phyloP scores from a whole-genome alignment of 768 basidiomycete species.

The Mycena sanguinolenta region DNA sequence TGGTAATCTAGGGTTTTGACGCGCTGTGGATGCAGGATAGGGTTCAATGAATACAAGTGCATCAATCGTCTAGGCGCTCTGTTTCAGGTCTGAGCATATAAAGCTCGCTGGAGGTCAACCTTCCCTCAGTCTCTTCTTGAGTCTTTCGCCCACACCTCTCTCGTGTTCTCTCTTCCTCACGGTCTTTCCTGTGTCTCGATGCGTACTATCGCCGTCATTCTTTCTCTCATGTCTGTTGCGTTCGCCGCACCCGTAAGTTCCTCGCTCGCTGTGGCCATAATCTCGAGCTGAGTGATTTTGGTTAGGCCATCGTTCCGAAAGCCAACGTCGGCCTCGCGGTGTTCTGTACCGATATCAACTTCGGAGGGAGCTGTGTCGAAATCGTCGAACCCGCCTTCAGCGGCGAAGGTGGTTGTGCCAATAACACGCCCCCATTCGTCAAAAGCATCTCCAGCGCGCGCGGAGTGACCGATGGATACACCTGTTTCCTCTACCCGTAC shows the following conservation, averaged over 20 bases:
- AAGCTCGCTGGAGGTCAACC: too few relatives aligned
- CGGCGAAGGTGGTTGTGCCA: neutral
- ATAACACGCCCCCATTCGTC: neutral
- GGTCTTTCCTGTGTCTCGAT: neutral
- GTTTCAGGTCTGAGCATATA: neutral
- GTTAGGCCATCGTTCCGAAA: neutral
- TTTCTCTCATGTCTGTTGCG: neutral
- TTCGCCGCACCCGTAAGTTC: neutral
- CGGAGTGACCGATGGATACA: slow-evolving; percentile 9
- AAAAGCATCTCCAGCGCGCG: slow-evolving; percentile 7
- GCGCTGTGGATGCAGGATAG: neutral
- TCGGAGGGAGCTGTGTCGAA: neutral
- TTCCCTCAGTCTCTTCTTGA: neutral
- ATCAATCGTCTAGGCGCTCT: neutral
- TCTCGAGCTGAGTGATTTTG: neutral
- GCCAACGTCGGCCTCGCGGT: neutral
- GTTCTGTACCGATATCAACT: slow-evolving; percentile 14
- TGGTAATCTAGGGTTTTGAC: neutral
- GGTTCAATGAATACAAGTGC: slow-evolving; percentile 1
- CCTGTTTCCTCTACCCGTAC: slow-evolving; percentile 11
- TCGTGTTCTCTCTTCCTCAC: neutral
- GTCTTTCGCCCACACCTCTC: too few relatives aligned
- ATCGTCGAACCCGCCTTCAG: neutral
- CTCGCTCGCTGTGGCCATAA: neutral
- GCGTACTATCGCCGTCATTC: neutral